These are phyloP conservation scores for Litsea cubeba DNA, from an alignment of 164 flowering plant genomes.

Conservation along the genomic window DNA sequence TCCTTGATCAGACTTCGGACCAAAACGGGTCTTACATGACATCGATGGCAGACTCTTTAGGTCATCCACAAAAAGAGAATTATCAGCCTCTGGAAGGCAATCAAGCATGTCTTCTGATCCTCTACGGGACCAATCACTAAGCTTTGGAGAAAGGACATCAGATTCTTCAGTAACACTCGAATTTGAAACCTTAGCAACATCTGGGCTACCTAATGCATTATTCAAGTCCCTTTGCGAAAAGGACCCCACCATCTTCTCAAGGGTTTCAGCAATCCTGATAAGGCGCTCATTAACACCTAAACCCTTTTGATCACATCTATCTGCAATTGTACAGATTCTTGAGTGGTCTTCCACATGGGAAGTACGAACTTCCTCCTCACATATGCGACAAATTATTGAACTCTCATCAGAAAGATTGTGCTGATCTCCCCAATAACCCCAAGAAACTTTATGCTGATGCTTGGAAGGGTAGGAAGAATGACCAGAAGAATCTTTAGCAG, in stretches of 20 bases:
- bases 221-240: constrained; percentile 65
- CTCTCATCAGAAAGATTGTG: constrained; percentile 57
- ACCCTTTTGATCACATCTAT: constrained; percentile 96
- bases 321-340: constrained; percentile 91
- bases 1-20: constrained; percentile 98
- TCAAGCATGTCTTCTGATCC: constrained; percentile 99
- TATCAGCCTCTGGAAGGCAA: constrained; percentile 76
- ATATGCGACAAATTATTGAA: constrained; percentile 88
- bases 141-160: constrained; percentile 76
- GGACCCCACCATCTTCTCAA: constrained; percentile 83
- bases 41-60: constrained; percentile 78
- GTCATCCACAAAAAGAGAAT: constrained; percentile 66
- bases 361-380: constrained; percentile 97
- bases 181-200: constrained; percentile 78
- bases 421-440: constrained; percentile 97
- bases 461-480: constrained; percentile 42
- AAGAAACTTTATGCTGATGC: constrained; percentile 81
- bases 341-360: constrained; percentile 92
- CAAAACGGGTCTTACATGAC: constrained; percentile 94
- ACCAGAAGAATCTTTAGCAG: constrained; percentile 52
- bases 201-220: constrained; percentile 65
- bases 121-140: constrained; percentile 93
- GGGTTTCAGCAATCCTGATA: constrained; percentile 71
- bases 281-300: constrained; percentile 88
- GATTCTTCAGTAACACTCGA: constrained; percentile 93